A percentile compares a stretch with the other conserved stretches of the same genome.
Conservation (phyloP, 2,329 filamentous ascomycete species). For the Fusarium sp. region DNA sequence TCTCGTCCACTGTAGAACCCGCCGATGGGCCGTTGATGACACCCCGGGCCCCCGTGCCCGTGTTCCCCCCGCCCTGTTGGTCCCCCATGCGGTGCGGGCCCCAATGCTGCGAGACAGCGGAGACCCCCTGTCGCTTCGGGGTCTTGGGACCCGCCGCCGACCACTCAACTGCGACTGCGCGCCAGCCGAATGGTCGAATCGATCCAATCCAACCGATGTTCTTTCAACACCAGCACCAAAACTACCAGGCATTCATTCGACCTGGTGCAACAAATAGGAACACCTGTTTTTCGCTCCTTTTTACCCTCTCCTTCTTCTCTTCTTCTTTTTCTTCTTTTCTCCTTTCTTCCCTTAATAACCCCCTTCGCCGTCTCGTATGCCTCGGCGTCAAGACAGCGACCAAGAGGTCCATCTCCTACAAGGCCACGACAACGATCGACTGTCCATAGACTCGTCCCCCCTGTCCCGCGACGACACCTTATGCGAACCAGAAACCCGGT, state of each 20-base stretch:
- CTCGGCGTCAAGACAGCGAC: constrained; percentile 34
- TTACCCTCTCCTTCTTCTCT: constrained; percentile 14
- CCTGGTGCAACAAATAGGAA: constrained; percentile 30
- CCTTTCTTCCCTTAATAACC: constrained; percentile 19
- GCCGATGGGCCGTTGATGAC: constrained; percentile 23
- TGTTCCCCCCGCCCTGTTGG: constrained; percentile 31
- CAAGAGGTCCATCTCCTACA: constrained; percentile 39
- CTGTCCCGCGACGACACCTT: constrained; percentile 42
- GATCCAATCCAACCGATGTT: constrained; percentile 11
- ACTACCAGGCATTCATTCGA: constrained; percentile 35
- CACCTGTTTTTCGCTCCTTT: constrained; percentile 26
- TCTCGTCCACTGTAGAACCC: background rate
- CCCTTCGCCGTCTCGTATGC: constrained; percentile 30
- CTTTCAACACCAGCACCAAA: constrained; percentile 41
- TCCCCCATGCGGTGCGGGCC: constrained; percentile 16
- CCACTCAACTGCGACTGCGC: constrained; percentile 27
- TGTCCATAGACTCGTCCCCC: constrained; percentile 26
- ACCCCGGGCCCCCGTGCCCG: constrained; percentile 13
- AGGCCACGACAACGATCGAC: constrained; percentile 31
- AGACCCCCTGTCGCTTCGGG: constrained; percentile 32
- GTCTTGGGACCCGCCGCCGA: constrained; percentile 37
- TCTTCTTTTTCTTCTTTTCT: constrained; percentile 18
- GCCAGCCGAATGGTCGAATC: constrained; percentile 19
- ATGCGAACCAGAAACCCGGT: constrained; percentile 41
- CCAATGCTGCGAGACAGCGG: constrained; percentile 17